phyloP scores from a whole-genome alignment of 2,329 filamentous ascomycete genomes.

The Nothomitra cinnamomea region DNA sequence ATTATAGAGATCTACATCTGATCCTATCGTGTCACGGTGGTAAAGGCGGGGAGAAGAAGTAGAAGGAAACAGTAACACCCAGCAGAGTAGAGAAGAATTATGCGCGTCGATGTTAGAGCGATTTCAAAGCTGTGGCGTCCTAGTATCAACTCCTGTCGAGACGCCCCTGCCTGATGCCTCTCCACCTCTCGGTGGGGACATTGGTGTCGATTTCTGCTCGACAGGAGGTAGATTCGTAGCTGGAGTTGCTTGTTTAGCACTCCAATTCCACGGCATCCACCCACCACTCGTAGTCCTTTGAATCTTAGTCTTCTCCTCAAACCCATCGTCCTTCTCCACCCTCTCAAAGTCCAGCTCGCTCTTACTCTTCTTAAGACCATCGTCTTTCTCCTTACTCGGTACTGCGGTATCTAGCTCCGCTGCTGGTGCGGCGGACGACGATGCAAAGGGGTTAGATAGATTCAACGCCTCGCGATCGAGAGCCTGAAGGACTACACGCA shows the following conservation, averaged over 20 bases:
- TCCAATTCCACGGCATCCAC: conserved; percentile 36
- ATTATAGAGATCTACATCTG: no score
- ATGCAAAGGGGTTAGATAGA: conserved; percentile 22
- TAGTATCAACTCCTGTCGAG: no score
- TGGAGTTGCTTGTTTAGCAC: not conserved
- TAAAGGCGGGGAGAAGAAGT: no score
- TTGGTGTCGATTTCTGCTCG: no score
- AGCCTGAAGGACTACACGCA: conserved; percentile 57
- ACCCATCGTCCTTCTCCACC: conserved; percentile 57
- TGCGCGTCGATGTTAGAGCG: no score
- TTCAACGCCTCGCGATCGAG: conserved; percentile 63
- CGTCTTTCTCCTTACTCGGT: conserved; percentile 28
- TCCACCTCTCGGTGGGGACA: no score
- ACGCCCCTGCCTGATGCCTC: no score
- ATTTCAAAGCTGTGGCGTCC: no score
- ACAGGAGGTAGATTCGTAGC: no score
- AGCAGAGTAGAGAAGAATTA: no score
- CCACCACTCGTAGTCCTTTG: conserved; percentile 17
- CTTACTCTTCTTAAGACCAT: conserved; percentile 56
- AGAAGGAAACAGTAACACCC: no score
- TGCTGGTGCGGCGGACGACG: conserved; percentile 15
- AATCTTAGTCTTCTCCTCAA: conserved; percentile 31
- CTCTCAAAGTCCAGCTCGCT: conserved; percentile 85
- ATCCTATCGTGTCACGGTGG: no score
- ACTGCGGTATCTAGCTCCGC: conserved; percentile 27